Conservation (phyloP, 805 yeast species). For the Wickerhamiella bombiphila region DNA sequence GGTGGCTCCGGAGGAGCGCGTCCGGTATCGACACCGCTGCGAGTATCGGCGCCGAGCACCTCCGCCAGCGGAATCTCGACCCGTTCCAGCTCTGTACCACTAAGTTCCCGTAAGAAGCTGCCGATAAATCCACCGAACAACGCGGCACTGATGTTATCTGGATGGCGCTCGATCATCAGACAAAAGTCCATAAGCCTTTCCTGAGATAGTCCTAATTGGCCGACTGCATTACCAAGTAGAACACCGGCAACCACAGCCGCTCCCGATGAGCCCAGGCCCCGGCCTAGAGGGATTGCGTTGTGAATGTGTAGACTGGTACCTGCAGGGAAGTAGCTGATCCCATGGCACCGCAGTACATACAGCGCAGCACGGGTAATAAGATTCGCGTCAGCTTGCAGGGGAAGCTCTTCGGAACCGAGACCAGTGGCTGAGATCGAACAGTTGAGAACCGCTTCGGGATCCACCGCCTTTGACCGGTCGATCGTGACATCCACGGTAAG, state of each 20-base stretch:
- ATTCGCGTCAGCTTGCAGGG: constrained; percentile 61
- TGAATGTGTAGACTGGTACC: constrained; percentile 70
- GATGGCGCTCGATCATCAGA: constrained; percentile 94
- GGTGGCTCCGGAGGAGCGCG: constrained; percentile 74
- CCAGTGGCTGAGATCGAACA: constrained; percentile 56
- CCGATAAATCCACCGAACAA: constrained; percentile 99
- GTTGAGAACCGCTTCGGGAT: constrained; percentile 30
- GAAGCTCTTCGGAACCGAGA: constrained; percentile 72
- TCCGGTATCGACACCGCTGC: constrained; percentile 53
- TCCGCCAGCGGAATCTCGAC: constrained; percentile 76
- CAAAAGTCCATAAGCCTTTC: constrained; percentile 85
- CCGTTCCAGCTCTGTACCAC: constrained; percentile 53
- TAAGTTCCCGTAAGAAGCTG: constrained; percentile 71
- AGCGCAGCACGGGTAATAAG: constrained; percentile 86
- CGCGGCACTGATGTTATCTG: constrained; percentile 96
- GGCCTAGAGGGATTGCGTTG: constrained; percentile 90
- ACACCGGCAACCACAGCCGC: constrained; percentile 98
- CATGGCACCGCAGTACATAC: constrained; percentile 77
- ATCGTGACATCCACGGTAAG: constrained; percentile 55
- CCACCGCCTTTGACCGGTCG: constrained; percentile 28
- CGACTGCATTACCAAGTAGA: constrained; percentile 73
- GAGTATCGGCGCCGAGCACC: constrained; percentile 49
- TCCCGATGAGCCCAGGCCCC: constrained; percentile 95
- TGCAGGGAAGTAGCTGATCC: constrained; percentile 56
- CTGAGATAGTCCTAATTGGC: constrained; percentile 55